phyloP scores from a whole-genome alignment of 805 yeast species.

The Ogataea methylovora region DNA sequence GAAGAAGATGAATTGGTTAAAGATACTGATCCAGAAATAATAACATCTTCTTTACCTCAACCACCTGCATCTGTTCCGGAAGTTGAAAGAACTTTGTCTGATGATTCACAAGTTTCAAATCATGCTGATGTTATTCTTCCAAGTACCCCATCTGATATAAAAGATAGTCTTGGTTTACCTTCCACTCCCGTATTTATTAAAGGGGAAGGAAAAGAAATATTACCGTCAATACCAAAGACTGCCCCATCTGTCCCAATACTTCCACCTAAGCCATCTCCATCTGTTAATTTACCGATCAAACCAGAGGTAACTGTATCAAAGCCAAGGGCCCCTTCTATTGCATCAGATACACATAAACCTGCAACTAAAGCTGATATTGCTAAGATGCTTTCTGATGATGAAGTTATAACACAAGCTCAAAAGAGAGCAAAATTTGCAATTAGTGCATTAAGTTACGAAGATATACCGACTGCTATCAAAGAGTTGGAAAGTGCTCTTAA shows the following conservation, averaged over 20 bases:
- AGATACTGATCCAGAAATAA: too few relatives aligned
- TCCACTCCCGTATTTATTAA: constrained; percentile 11
- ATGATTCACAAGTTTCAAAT: background rate
- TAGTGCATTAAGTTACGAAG: constrained; percentile 75
- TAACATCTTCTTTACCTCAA: background rate
- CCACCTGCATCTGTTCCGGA: background rate
- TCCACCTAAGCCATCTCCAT: background rate
- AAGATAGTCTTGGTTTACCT: constrained; percentile 9
- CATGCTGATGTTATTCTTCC: background rate
- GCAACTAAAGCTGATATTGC: constrained; percentile 31
- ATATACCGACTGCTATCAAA: constrained; percentile 55
- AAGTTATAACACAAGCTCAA: constrained; percentile 51
- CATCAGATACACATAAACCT: background rate
- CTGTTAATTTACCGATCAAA: constrained; percentile 14
- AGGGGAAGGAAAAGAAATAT: background rate
- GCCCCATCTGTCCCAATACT: constrained; percentile 22
- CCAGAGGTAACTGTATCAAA: constrained; percentile 23
- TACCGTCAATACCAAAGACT: constrained; percentile 1
- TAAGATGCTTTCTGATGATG: constrained; percentile 47
- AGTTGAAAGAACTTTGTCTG: background rate
- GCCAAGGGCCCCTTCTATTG: constrained; percentile 17
- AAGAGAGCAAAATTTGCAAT: constrained; percentile 69
- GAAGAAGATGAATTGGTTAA: too few relatives aligned
- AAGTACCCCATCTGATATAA: background rate
- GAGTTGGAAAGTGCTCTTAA: constrained; percentile 51